Evolutionary conservation across 2,329 filamentous ascomycete species (phyloP).

Genomic region (Fusarium citri): DNA sequence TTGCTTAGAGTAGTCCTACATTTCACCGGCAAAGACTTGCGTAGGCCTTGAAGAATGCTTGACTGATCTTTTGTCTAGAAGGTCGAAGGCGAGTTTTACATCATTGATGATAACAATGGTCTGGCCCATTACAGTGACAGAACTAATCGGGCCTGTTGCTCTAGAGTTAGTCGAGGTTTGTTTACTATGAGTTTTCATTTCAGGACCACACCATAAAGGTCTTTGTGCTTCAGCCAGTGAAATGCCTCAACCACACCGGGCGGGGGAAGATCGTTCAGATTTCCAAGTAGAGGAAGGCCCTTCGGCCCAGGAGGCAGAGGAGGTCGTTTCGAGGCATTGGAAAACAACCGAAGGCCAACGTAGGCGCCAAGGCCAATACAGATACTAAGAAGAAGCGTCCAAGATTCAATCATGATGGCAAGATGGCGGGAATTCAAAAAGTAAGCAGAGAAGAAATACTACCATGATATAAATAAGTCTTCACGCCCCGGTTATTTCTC

Average conservation of each 20-base stretch:
- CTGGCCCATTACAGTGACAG: conserved; percentile 54
- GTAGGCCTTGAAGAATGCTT: conserved; percentile 30
- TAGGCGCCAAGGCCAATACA: not conserved
- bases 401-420: not conserved
- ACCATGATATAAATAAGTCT: not conserved
- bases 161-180: not conserved
- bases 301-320: conserved; percentile 34
- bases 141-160: conserved; percentile 57
- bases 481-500: not conserved
- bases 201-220: conserved; percentile 19
- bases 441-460: not conserved
- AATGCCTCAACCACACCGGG: conserved; percentile 15
- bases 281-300: conserved; percentile 29
- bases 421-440: not conserved
- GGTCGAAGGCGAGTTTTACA: conserved; percentile 49
- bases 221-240: conserved; percentile 40
- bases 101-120: conserved; percentile 57
- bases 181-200: not conserved
- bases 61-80: conserved; percentile 47
- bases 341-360: not conserved
- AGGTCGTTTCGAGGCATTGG: not conserved
- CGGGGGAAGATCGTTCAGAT: conserved; percentile 28
- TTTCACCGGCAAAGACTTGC: conserved; percentile 29
- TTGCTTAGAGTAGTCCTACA: conserved; percentile 2
- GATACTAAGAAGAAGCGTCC: not conserved